phyloP scores from a whole-genome alignment of 1,284 basidiomycete species.

The Boletus coffeatus region DNA sequence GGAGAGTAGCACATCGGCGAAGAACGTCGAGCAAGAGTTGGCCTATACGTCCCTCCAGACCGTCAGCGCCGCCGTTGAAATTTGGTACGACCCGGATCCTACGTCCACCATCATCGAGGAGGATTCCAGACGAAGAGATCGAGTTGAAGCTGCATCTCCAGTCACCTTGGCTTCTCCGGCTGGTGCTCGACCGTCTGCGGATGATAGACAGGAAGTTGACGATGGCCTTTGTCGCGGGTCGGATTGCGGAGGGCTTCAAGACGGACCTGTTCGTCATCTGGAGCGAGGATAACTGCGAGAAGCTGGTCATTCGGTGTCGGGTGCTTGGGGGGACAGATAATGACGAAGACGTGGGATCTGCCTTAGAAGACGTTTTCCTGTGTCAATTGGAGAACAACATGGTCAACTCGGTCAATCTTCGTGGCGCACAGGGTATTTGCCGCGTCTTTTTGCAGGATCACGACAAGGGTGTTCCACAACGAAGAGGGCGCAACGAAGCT shows the following conservation, averaged over 20 bases:
- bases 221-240: slow-evolving; percentile 93
- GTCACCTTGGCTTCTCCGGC: slow-evolving; percentile 95
- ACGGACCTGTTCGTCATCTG: slow-evolving; percentile 97
- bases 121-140: slow-evolving; percentile 90
- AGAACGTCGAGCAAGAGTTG: slow-evolving; percentile 37
- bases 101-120: slow-evolving; percentile 93
- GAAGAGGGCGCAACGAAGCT: slow-evolving; percentile 60
- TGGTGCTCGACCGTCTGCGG: slow-evolving; percentile 95
- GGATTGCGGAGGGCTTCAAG: slow-evolving; percentile 93
- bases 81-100: slow-evolving; percentile 97
- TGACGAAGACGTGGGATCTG: no score
- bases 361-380: no score
- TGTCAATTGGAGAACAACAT: no score
- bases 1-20: slow-evolving; percentile 57
- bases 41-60: slow-evolving; percentile 92
- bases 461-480: slow-evolving; percentile 71
- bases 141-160: slow-evolving; percentile 88
- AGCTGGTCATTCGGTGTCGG: slow-evolving; percentile 95
- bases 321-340: slow-evolving; percentile 57
- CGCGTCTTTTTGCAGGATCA: slow-evolving; percentile 93
- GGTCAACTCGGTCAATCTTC: slow-evolving; percentile 60
- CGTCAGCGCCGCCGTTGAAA: slow-evolving; percentile 93
- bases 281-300: slow-evolving; percentile 98
- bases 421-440: slow-evolving; percentile 88
- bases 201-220: slow-evolving; percentile 97